Percentiles rank a stretch among this genome's conserved stretches.
Conservation (phyloP, 768 basidiomycete genomes). For the Auriscalpium vulgare region DNA sequence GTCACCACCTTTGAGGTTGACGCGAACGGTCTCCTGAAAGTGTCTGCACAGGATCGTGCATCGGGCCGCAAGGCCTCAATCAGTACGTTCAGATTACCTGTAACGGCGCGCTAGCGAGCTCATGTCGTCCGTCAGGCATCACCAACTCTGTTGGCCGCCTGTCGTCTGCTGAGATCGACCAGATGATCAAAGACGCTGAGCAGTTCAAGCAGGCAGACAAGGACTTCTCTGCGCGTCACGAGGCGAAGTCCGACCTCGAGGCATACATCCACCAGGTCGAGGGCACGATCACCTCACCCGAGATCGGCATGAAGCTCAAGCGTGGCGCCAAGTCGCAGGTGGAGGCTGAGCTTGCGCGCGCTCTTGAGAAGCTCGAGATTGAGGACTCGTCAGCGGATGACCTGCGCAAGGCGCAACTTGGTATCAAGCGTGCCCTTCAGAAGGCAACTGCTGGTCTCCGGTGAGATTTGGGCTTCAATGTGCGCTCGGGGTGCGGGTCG, state of each 20-base stretch:
- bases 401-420: constrained; percentile 90
- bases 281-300: constrained; percentile 90
- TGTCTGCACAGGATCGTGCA: constrained; percentile 96
- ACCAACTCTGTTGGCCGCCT: constrained; percentile 99
- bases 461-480: constrained; percentile 28
- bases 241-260: constrained; percentile 97
- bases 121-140: constrained; percentile 48
- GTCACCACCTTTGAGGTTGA: constrained; percentile 99
- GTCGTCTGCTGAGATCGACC: constrained; percentile 94
- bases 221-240: constrained; percentile 96
- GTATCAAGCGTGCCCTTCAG: constrained; percentile 94
- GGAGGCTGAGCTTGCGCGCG: constrained; percentile 95
- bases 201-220: constrained; percentile 95
- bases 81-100: constrained; percentile 43
- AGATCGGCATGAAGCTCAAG: constrained; percentile 98
- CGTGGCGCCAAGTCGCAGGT: constrained; percentile 91
- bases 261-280: constrained; percentile 97
- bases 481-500: not conserved
- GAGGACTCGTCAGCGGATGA: constrained; percentile 92
- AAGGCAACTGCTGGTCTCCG: constrained; percentile 92
- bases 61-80: constrained; percentile 99
- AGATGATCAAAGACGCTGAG: constrained; percentile 99
- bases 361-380: constrained; percentile 96
- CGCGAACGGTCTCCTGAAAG: constrained; percentile 98
- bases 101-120: not conserved